Conservation (phyloP, 129 eudicot genomes). For the Flaveria ramosissima region DNA sequence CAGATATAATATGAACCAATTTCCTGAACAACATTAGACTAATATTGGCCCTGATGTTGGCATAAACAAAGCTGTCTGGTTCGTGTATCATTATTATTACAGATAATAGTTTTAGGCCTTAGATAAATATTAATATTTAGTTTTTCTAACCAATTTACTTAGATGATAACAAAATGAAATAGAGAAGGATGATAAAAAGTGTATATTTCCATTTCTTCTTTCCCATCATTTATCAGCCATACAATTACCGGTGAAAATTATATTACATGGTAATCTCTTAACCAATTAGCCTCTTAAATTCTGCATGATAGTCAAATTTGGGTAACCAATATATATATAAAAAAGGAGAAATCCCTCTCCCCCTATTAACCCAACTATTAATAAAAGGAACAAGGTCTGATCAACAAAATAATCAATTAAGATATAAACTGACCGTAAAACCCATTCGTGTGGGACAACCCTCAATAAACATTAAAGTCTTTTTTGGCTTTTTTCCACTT, state of each 20-base stretch:
- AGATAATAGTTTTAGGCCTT: background rate
- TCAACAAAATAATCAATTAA: background rate
- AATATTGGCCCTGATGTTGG: background rate
- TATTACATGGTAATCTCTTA: conserved; percentile 9
- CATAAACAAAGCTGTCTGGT: background rate
- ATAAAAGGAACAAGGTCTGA: background rate
- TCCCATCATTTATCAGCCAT: background rate
- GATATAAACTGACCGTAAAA: conserved; percentile 63
- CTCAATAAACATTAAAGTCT: conserved; percentile 83
- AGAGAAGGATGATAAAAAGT: background rate
- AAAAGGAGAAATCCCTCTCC: background rate
- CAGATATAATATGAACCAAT: background rate
- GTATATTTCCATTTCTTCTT: background rate
- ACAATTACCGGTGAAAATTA: background rate
- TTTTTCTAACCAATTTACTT: background rate
- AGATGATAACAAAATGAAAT: background rate
- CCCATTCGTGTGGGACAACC: conserved; percentile 78
- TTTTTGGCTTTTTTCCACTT: conserved; percentile 70
- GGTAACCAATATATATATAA: background rate
- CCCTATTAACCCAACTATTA: background rate
- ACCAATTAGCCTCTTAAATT: background rate
- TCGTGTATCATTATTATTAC: background rate
- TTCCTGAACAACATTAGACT: background rate
- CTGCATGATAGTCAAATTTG: background rate
- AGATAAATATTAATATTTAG: background rate